Conservation (phyloP, 441 rosid genomes). For the Flueggea neowawraea region DNA sequence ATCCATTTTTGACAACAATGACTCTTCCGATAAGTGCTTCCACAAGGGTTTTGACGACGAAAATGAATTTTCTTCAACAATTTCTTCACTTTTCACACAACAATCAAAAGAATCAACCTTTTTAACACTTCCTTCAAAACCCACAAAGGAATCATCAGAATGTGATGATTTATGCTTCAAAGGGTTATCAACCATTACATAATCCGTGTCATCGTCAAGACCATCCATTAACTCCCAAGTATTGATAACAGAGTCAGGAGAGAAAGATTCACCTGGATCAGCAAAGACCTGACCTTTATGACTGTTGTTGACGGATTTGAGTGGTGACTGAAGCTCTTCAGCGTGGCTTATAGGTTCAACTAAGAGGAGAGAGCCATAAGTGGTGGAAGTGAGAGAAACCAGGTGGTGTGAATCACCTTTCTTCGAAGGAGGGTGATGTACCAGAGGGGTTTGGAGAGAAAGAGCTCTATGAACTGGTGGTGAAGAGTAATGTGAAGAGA, state of each 20-base stretch:
- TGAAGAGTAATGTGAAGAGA: slow-evolving; percentile 22
- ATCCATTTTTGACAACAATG: slow-evolving; percentile 65
- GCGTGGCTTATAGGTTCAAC: slow-evolving; percentile 30
- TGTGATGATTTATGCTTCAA: slow-evolving; percentile 20
- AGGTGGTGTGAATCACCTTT: slow-evolving; percentile 92
- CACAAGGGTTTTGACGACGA: slow-evolving; percentile 68
- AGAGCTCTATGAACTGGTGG: slow-evolving; percentile 39
- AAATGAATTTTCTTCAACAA: slow-evolving; percentile 23
- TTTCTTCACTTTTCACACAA: slow-evolving; percentile 21
- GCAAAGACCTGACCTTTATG: slow-evolving; percentile 12
- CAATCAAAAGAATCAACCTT: slow-evolving; percentile 36
- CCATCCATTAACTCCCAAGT: slow-evolving; percentile 99
- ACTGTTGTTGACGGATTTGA: slow-evolving; percentile 9
- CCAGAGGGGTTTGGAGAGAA: slow-evolving; percentile 65
- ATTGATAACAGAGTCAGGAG: slow-evolving; percentile 87
- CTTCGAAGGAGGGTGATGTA: slow-evolving; percentile 80
- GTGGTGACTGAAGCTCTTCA: slow-evolving; percentile 23
- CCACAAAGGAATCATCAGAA: slow-evolving; percentile 16
- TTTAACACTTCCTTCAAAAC: slow-evolving; percentile 28
- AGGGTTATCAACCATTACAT: slow-evolving; percentile 19
- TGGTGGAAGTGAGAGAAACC: slow-evolving; percentile 77
- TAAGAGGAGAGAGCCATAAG: slow-evolving; percentile 79
- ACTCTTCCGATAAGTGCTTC: slow-evolving; percentile 93
- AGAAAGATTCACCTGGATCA: slow-evolving; percentile 33
- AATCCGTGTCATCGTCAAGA: slow-evolving; percentile 56